Evolutionary conservation across 2,329 filamentous ascomycete genomes (phyloP).

Genomic region (Pseudogymnoascus sp.): DNA sequence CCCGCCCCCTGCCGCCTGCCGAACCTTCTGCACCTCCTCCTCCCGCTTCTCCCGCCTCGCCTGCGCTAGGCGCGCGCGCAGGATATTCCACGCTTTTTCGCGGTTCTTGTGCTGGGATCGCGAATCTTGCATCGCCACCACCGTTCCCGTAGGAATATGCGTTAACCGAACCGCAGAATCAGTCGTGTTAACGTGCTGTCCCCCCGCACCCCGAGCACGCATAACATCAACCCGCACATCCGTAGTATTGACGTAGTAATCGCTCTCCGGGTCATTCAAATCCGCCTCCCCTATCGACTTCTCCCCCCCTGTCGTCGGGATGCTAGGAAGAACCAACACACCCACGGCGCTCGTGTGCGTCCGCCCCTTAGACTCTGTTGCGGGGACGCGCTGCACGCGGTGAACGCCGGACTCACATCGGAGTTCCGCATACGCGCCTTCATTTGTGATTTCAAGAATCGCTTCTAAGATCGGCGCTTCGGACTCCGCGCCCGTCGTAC

Average conservation of each 20-base stretch:
- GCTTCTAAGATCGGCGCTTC: slow-evolving; percentile 75
- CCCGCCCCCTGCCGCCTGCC: slow-evolving; percentile 69
- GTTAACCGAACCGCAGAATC: slow-evolving; percentile 92
- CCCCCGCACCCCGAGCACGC: slow-evolving; percentile 83
- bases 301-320: slow-evolving; percentile 48
- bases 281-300: slow-evolving; percentile 46
- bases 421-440: slow-evolving; percentile 72
- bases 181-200: slow-evolving; percentile 97
- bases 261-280: slow-evolving; percentile 75
- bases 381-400: slow-evolving; percentile 85
- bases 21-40: slow-evolving; percentile 63
- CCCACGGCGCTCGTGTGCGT: slow-evolving; percentile 90
- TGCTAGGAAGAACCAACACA: slow-evolving; percentile 82
- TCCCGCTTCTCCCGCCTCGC: slow-evolving; percentile 72
- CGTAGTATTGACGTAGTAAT: slow-evolving; percentile 79
- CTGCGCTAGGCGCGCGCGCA: slow-evolving; percentile 76
- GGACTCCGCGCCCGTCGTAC: slow-evolving; percentile 44
- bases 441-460: slow-evolving; percentile 69
- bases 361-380: slow-evolving; percentile 81
- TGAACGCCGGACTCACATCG: slow-evolving; percentile 90
- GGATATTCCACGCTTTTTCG: slow-evolving; percentile 74
- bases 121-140: slow-evolving; percentile 87
- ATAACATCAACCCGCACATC: slow-evolving; percentile 84
- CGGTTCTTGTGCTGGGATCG: slow-evolving; percentile 86
- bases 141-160: slow-evolving; percentile 76